phyloP scores from a whole-genome alignment of 352 stramenopile species.

The Globisporangium cylindrosporum region DNA sequence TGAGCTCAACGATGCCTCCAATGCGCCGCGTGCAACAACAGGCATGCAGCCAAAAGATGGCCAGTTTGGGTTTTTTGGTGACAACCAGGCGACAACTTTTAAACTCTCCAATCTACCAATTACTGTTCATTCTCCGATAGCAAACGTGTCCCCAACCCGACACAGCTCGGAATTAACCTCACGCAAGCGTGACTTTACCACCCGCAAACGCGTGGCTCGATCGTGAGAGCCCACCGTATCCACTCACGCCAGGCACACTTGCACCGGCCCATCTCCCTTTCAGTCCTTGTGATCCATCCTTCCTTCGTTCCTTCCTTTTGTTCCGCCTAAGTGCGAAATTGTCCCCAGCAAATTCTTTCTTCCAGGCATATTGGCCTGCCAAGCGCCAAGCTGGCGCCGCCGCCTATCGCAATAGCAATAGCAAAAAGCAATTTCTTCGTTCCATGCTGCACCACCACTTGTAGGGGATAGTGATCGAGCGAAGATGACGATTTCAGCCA shows the following conservation, averaged over 20 bases:
- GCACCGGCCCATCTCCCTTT: slow-evolving; percentile 4
- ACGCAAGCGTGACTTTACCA: neutral
- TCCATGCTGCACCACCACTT: slow-evolving; percentile 7
- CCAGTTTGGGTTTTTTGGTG: slow-evolving; percentile 10
- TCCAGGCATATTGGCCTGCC: slow-evolving; percentile 7
- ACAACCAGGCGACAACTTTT: slow-evolving; percentile 10
- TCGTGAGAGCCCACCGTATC: slow-evolving; percentile 26
- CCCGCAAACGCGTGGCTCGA: neutral
- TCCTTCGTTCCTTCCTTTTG: slow-evolving; percentile 20
- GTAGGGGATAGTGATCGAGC: slow-evolving; percentile 10
- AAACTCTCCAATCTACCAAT: neutral
- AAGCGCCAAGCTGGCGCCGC: neutral
- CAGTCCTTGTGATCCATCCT: slow-evolving; percentile 26
- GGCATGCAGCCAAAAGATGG: slow-evolving; percentile 15
- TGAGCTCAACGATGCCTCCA: slow-evolving; percentile 1
- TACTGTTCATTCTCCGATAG: neutral
- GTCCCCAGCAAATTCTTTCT: neutral
- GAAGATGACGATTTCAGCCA: slow-evolving; percentile 83
- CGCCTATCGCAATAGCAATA: slow-evolving; percentile 8
- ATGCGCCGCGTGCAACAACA: slow-evolving; percentile 2
- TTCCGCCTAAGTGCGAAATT: slow-evolving; percentile 51
- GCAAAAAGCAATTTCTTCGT: slow-evolving; percentile 20
- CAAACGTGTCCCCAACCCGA: neutral
- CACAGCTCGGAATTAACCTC: neutral
- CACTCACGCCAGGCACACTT: slow-evolving; percentile 22